Percentiles rank a stretch among this genome's conserved stretches.
Evolutionary conservation across 73 alveolate genomes (phyloP).

Genomic region (Vitrella brassicaformis): DNA sequence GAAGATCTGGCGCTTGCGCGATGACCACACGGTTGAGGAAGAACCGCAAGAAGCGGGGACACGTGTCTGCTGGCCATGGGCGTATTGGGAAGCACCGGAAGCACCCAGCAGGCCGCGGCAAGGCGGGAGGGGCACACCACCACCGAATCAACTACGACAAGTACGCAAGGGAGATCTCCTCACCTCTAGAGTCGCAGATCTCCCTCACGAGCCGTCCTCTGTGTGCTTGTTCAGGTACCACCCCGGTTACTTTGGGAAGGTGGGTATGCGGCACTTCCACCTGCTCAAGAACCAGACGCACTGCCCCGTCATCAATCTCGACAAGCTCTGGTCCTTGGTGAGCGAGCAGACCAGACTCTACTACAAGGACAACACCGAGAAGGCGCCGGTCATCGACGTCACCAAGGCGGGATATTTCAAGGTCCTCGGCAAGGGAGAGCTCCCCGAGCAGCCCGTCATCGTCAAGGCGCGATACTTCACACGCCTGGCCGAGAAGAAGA

Average conservation of each 20-base stretch:
- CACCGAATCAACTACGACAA: constrained; percentile 79
- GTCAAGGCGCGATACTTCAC: constrained; percentile 88
- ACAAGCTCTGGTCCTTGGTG: constrained; percentile 83
- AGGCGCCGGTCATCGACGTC: constrained; percentile 88
- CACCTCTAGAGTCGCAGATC: not conserved
- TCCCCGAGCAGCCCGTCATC: constrained; percentile 80
- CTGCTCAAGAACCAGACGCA: constrained; percentile 75
- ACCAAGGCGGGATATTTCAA: constrained; percentile 89
- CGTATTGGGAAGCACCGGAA: constrained; percentile 90
- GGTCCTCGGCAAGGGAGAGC: constrained; percentile 89
- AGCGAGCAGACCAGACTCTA: constrained; percentile 83
- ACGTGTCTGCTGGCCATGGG: constrained; percentile 86
- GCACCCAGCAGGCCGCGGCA: constrained; percentile 95
- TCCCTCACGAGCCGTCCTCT: not conserved
- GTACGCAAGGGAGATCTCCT: constrained; percentile 26
- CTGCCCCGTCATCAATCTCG: constrained; percentile 79
- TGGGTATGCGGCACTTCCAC: constrained; percentile 96
- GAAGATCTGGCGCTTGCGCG: not conserved
- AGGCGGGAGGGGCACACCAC: constrained; percentile 95
- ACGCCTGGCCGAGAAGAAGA: constrained; percentile 88
- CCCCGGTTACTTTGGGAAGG: constrained; percentile 98
- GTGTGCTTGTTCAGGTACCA: constrained; percentile 59
- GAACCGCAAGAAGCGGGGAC: constrained; percentile 93
- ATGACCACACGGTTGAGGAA: constrained; percentile 73
- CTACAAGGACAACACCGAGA: constrained; percentile 68